Percentiles rank a stretch among this genome's conserved stretches.
Conservation (phyloP, 1,139 yeast genomes). For the Tardiomyces blankii region DNA sequence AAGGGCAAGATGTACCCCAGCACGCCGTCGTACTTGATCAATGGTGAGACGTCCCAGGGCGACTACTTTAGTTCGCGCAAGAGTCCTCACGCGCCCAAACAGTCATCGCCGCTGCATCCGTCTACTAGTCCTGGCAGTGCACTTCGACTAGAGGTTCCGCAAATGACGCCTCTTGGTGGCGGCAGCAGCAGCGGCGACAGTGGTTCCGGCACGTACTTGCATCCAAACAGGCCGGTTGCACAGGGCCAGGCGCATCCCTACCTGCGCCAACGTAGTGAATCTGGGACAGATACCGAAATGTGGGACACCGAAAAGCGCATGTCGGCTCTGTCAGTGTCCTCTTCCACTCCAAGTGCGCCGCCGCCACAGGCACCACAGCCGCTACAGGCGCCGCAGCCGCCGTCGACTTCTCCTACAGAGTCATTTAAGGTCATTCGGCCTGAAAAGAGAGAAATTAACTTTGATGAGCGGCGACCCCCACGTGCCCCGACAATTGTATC, state of each 20-base stretch:
- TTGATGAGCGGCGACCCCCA: conserved; percentile 2
- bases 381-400: too few relatives aligned
- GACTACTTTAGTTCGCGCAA: conserved; percentile 9
- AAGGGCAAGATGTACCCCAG: conserved; percentile 7
- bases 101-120: conserved; percentile 1
- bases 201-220: not conserved
- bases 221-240: not conserved
- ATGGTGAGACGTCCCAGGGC: conserved; percentile 7
- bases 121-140: not conserved
- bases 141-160: too few relatives aligned
- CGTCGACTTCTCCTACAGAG: conserved; percentile 15
- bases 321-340: not conserved
- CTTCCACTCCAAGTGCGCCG: not conserved
- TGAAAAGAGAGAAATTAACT: conserved; percentile 26
- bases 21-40: conserved; percentile 19
- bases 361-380: too few relatives aligned
- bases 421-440: conserved; percentile 60
- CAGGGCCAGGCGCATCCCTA: not conserved
- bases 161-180: too few relatives aligned
- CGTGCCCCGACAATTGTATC: not conserved
- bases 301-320: not conserved
- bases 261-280: too few relatives aligned
- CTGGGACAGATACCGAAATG: not conserved
- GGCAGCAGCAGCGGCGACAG: too few relatives aligned
- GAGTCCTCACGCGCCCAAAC: conserved; percentile 10